Base-by-base conservation (phyloP, 2,329 filamentous ascomycete species). In the Lomentospora prolificans region DNA sequence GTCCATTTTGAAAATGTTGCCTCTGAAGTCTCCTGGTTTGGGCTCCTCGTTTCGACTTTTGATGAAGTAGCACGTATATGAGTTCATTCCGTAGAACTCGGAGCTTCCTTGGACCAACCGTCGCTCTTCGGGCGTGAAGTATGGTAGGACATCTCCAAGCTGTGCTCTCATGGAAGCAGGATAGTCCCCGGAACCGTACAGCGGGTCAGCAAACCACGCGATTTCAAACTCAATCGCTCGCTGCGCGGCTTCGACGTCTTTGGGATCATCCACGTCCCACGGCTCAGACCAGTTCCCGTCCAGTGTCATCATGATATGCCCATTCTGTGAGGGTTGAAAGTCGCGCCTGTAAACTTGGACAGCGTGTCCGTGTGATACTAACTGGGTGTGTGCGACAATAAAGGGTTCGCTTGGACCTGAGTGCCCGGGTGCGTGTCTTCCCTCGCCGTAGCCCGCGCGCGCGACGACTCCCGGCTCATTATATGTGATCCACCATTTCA, bases 401-500 rank as follows among this genome's bases (percentile, higher is more conserved):
- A 69, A 72, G 4, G 69, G 69, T 51, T 72, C 69, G 1, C 65
- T 66, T 51, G 62, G 64, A 50, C 65, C 67, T 14, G 65, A 66
- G 5, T 60, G 62, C 14, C 60, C 66, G 2, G 61, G 67, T 0
- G 68, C 69, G 54, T 70, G 67, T 1, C 67, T 66, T 8, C 68
- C 69, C 3, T 62, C 65, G 1, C 67, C 67, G 50, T 70, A 70
- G 1, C 69, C 68, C 10, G 66, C 66, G 2, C 68, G 60, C 8
- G 65, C 63, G 55, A 66, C 68, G 8, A 68, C 65, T 19, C 68
- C 67, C 2, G 66, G 66, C 58, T 67, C 66, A 51, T 67, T 67
- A 56, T 66, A 67, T 1, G 65, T 67, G 57, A 82, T 79, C 81
- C 81, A 85, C 60, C 77, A 72, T 64, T 82, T 83, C 55, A 85